Conservation (phyloP, 1,284 basidiomycete species). For the Cryptococcus amylolentus region DNA sequence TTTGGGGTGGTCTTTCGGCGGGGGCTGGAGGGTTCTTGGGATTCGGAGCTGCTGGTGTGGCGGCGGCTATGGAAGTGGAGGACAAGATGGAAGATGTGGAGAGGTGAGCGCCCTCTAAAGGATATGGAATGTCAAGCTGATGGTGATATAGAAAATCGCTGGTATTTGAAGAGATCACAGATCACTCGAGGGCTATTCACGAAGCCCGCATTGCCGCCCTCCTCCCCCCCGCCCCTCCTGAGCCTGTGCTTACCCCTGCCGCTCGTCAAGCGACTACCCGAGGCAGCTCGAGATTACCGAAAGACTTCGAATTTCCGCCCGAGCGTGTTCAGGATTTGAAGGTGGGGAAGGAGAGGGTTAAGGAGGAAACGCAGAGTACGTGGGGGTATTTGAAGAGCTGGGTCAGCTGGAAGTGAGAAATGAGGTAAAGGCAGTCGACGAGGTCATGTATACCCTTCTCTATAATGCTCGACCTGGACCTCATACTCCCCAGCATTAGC, state of each 20-base stretch:
- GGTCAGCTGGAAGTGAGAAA: conserved; percentile 3
- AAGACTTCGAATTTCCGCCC: conserved; percentile 17
- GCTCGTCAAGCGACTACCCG: neutral
- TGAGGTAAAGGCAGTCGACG: too few relatives aligned
- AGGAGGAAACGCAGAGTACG: conserved; percentile 6
- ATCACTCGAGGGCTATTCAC: conserved; percentile 13
- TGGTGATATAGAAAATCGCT: conserved; percentile 9
- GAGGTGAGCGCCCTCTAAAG: conserved; percentile 8
- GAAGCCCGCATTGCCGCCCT: conserved; percentile 3
- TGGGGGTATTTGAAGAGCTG: conserved; percentile 16
- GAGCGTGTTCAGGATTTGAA: conserved; percentile 1
- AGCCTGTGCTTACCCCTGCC: neutral
- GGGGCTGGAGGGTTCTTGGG: conserved; percentile 16
- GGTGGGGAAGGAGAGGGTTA: conserved; percentile 1
- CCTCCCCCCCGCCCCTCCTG: neutral
- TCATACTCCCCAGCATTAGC: too few relatives aligned
- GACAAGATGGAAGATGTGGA: conserved; percentile 18
- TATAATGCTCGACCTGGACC: too few relatives aligned
- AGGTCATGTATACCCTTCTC: too few relatives aligned
- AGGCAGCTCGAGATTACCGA: conserved; percentile 6
- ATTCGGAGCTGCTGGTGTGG: conserved; percentile 17
- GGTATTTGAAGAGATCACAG: conserved; percentile 16
- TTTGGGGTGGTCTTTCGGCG: conserved; percentile 10
- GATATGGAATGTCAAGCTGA: neutral
- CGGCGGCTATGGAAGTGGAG: conserved; percentile 22